phyloP scores from a whole-genome alignment of 2,329 filamentous ascomycete genomes.

The Trichoderma sp. region DNA sequence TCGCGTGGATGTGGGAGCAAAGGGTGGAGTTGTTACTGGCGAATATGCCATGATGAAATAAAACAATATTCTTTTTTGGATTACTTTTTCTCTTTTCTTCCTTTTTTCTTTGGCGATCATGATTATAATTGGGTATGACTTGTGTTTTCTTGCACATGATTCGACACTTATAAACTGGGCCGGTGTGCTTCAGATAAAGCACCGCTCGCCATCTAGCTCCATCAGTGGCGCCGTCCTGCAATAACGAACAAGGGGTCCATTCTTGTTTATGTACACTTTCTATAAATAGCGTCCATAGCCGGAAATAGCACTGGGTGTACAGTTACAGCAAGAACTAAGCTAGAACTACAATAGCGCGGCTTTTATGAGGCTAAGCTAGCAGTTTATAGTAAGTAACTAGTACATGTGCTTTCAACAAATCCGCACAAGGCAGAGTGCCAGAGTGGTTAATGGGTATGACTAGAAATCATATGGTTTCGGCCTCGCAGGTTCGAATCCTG shows the following conservation, averaged over 20 bases:
- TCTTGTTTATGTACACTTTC: not conserved
- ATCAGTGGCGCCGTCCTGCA: not conserved
- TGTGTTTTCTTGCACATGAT: not conserved
- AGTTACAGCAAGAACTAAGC: not conserved
- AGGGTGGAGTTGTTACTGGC: not conserved
- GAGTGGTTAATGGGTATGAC: slow-evolving; percentile 16
- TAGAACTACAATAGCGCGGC: not conserved
- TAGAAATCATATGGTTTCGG: slow-evolving; percentile 21
- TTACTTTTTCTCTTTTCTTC: not conserved
- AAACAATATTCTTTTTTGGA: not conserved
- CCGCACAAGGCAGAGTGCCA: slow-evolving; percentile 9
- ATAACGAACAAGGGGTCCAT: not conserved
- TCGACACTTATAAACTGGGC: not conserved
- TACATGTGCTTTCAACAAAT: not conserved
- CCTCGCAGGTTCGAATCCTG: slow-evolving; percentile 37
- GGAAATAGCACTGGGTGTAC: not conserved
- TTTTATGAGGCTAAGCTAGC: no score
- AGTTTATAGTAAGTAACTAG: not conserved
- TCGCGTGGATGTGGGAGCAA: not conserved
- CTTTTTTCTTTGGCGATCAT: not conserved
- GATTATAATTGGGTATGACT: not conserved
- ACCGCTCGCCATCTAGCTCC: not conserved
- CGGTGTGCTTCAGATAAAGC: not conserved
- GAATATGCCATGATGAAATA: slow-evolving; percentile 8
- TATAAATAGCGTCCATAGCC: not conserved